A percentile compares a stretch with the other conserved stretches of the same genome.
Conservation (phyloP, 257 asterid species). For the Schizonepeta tenuifolia region DNA sequence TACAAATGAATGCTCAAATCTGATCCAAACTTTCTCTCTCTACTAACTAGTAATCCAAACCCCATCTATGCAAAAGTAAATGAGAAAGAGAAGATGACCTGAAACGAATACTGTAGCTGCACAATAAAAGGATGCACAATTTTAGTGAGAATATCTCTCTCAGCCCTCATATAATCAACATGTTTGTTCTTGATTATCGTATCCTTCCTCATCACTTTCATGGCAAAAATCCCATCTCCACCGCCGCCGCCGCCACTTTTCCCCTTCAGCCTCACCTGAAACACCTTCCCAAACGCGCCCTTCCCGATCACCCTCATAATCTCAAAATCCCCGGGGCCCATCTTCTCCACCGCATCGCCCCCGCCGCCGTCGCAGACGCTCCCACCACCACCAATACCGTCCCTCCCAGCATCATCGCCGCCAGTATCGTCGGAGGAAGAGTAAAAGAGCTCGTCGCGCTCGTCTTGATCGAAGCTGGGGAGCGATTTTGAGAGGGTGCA, state of each 20-base stretch:
- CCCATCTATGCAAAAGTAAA: neutral
- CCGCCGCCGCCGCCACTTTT: constrained; percentile 41
- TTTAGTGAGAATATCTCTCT: constrained; percentile 93
- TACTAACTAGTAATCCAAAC: constrained; percentile 13
- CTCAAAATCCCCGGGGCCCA: constrained; percentile 86
- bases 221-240: constrained; percentile 75
- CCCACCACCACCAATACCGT: constrained; percentile 4
- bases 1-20: constrained; percentile 4
- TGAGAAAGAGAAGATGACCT: constrained; percentile 42
- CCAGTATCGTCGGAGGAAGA: constrained; percentile 58
- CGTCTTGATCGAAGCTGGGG: constrained; percentile 45
- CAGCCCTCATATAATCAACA: constrained; percentile 91
- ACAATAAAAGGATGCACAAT: constrained; percentile 89
- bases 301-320: constrained; percentile 86
- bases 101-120: constrained; percentile 85
- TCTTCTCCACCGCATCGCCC: constrained; percentile 35
- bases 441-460: constrained; percentile 49
- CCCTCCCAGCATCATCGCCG: constrained; percentile 33
- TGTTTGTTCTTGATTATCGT: constrained; percentile 89
- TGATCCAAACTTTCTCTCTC: neutral
- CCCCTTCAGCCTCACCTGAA: constrained; percentile 78
- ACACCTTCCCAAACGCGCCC: constrained; percentile 96
- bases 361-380: constrained; percentile 30
- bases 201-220: constrained; percentile 94
- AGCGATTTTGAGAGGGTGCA: constrained; percentile 70